A percentile compares a stretch with the other conserved stretches of the same genome.
These are phyloP conservation scores for Corymbia maculata DNA, from an alignment of 345 rosid genomes.

Conservation along the genomic window DNA sequence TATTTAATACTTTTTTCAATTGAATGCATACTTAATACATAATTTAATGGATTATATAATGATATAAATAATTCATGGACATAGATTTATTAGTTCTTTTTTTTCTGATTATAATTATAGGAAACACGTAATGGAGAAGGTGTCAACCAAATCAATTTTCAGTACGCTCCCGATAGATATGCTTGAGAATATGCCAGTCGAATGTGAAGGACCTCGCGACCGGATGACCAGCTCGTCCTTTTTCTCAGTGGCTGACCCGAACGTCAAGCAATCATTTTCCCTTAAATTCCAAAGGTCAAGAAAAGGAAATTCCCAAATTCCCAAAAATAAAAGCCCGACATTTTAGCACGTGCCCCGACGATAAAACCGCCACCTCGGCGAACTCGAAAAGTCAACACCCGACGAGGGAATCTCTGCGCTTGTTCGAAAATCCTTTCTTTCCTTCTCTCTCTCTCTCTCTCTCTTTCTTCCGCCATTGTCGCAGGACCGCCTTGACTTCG, in stretches of 20 bases:
- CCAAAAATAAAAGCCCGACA: background rate
- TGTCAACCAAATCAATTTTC: background rate
- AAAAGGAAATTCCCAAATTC: background rate
- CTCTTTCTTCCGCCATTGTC: background rate
- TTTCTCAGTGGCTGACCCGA: background rate
- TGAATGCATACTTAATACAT: fast-evolving
- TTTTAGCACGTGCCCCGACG: background rate
- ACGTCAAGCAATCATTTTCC: background rate
- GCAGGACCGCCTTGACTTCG: background rate
- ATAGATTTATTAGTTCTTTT: background rate
- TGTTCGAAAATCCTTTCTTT: background rate
- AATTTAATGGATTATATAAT: fast-evolving
- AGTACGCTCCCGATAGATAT: background rate
- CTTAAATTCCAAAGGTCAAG: background rate
- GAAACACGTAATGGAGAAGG: background rate
- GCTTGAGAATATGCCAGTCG: background rate
- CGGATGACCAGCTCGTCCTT: background rate
- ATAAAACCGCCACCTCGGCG: background rate
- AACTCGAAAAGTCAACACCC: background rate
- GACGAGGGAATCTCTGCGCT: background rate
- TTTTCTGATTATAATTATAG: fast-evolving
- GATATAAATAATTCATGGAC: background rate
- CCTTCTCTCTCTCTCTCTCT: background rate
- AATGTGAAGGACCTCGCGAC: background rate
- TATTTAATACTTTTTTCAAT: fast-evolving